Conservation (phyloP, 352 stramenopile species). For the Phytophthora sp. region DNA sequence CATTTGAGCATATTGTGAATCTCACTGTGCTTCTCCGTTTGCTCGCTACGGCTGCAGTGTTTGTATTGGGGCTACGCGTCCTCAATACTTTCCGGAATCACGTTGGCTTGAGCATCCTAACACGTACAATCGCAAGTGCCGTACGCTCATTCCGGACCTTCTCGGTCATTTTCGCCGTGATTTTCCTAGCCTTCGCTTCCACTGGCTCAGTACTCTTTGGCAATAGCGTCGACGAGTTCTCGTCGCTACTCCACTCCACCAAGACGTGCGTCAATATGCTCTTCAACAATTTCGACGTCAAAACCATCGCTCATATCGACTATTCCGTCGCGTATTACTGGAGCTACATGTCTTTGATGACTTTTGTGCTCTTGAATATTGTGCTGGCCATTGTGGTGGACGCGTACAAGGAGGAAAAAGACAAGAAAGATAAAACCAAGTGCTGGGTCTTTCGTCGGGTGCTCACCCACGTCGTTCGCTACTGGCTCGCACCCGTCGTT, state of each 20-base stretch:
- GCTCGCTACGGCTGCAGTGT: slow-evolving; percentile 39
- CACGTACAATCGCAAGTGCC: slow-evolving; percentile 52
- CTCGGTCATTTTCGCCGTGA: slow-evolving; percentile 58
- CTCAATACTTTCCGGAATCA: slow-evolving; percentile 60
- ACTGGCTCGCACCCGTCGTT: slow-evolving; percentile 11
- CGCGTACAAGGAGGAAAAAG: slow-evolving; percentile 52
- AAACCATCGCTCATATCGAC: slow-evolving; percentile 39
- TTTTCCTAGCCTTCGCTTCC: slow-evolving; percentile 56
- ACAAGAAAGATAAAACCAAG: slow-evolving; percentile 40
- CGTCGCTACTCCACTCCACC: slow-evolving; percentile 47
- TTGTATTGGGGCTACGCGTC: slow-evolving; percentile 45
- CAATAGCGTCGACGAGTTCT: slow-evolving; percentile 55
- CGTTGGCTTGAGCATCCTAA: slow-evolving; percentile 60
- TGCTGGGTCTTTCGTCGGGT: slow-evolving; percentile 29
- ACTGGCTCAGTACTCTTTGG: slow-evolving; percentile 64
- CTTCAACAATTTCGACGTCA: slow-evolving; percentile 68
- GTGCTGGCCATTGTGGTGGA: slow-evolving; percentile 74
- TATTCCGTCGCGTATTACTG: slow-evolving; percentile 68
- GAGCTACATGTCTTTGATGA: slow-evolving; percentile 70
- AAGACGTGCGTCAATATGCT: slow-evolving; percentile 74
- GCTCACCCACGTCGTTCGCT: slow-evolving; percentile 22
- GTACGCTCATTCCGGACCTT: slow-evolving; percentile 58
- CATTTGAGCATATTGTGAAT: slow-evolving; percentile 41
- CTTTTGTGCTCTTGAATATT: slow-evolving; percentile 74
- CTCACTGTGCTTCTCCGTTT: slow-evolving; percentile 41